These are phyloP conservation scores for Gossypium mustelinum DNA, from an alignment of 345 rosid genomes.

Conservation along the genomic window DNA sequence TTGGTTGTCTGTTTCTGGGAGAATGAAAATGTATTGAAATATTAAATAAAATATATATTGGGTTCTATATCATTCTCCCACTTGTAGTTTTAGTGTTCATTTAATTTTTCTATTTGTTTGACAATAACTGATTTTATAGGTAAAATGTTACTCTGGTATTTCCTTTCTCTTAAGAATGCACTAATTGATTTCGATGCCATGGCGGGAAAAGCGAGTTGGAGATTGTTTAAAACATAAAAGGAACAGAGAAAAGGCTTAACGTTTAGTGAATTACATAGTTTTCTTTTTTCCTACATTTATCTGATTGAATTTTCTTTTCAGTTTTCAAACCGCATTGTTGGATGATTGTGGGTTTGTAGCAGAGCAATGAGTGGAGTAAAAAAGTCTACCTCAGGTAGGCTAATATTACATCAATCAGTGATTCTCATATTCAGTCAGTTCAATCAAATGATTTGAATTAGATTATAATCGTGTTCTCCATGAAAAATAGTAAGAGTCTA, in stretches of 20 bases:
- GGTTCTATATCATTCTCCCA: not conserved
- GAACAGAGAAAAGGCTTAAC: not conserved
- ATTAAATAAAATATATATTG: not conserved
- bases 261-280: not conserved
- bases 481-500: not conserved
- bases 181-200: not conserved
- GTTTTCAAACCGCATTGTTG: constrained; percentile 26
- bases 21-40: not conserved
- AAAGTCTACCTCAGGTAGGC: constrained; percentile 53
- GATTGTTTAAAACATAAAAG: not conserved
- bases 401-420: not conserved
- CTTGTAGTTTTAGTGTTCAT: not conserved
- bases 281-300: not conserved
- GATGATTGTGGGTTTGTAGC: constrained; percentile 36
- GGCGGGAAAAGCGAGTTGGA: not conserved
- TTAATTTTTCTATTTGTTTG: not conserved
- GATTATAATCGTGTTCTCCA: not conserved
- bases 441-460: not conserved
- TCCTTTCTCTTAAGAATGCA: not conserved
- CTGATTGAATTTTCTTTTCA: not conserved
- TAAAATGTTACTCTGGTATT: not conserved
- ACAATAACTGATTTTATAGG: not conserved
- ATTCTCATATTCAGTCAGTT: not conserved
- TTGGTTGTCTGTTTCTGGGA: not conserved
- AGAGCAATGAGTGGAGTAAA: constrained; percentile 63